Evolutionary conservation across 768 basidiomycete genomes (phyloP), one percentile per base, ranked within the genome.

Genomic region (Hypholoma fasciculare): DNA sequence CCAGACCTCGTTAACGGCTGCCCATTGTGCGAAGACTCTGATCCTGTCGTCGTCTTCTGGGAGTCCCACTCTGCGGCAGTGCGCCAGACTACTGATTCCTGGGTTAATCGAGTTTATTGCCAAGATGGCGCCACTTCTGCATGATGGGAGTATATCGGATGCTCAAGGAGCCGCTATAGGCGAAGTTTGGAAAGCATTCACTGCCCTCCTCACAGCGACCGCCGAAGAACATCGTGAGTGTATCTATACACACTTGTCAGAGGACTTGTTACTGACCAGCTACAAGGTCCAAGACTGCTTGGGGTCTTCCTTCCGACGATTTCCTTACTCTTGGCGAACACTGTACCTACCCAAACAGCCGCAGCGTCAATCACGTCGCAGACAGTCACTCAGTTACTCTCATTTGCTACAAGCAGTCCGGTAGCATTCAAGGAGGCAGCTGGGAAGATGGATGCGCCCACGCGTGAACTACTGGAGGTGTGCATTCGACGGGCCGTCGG

Each of bases 21-120:
- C 89, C 2, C 94, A 98, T 64, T 98, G 96, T 65, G 85, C 90
- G 1, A 92, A 90, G 67, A 96, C 95, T 0, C 74, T 98, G 42
- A 80, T 93, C 37, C 70, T 84, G 5, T 87, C 95, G 2, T 89
- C 93, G 0, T 75, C 81, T 2, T 75, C 86, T 2, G 88, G 86
- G 4, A 87, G 84, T 52, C 73, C 82, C 1, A 72, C 88, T 11
- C 81, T 98, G 19, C 84, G 86, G 14, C 85, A 89, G 57, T 92
- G 90, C 62, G 78, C 83, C 7, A 80, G 84, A 49, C 77, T 90
- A 43, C 76, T 98, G 14, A 70, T 98, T 4, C 93, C 95, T 0
- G 88, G 86, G 1, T 73, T 96, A 58, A 84, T 98, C n/a, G 87
- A 86, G 60, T 92, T 87, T 65, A 74, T 95, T 26, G 88, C 89